Percentiles rank a stretch among this genome's conserved stretches.
phyloP scores from a whole-genome alignment of 139 green algal genomes.

The Chlamydomonas applanata region DNA sequence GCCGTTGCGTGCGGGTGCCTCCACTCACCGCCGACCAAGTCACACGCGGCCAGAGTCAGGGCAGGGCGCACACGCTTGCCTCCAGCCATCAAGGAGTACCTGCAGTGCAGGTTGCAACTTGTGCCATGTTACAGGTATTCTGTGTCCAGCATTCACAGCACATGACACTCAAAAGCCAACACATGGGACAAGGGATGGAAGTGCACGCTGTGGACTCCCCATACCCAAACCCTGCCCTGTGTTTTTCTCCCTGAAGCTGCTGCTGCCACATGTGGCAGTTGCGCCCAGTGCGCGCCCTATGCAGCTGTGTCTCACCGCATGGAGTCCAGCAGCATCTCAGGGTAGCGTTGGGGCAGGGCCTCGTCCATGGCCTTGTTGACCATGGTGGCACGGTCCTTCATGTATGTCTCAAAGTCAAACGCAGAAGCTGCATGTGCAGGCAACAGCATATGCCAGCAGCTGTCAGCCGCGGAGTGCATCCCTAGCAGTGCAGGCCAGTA shows the following conservation, averaged over 20 bases:
- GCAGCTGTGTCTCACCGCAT: slow-evolving; percentile 73
- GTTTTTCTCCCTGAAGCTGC: no score
- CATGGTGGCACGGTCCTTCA: slow-evolving; percentile 63
- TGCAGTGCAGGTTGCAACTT: slow-evolving; percentile 14
- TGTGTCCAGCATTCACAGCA: no score
- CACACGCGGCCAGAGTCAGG: slow-evolving; percentile 93
- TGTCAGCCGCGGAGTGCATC: no score
- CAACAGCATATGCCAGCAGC: no score
- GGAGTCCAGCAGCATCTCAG: slow-evolving; percentile 84
- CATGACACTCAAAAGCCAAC: no score
- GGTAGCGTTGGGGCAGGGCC: slow-evolving; percentile 82
- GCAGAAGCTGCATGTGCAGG: not conserved
- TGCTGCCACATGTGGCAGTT: no score
- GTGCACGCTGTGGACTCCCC: no score
- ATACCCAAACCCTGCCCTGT: no score
- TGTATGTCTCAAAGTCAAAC: slow-evolving; percentile 87
- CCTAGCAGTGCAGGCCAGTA: no score
- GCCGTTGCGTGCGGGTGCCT: not conserved
- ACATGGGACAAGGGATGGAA: no score
- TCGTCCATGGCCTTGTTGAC: slow-evolving; percentile 82
- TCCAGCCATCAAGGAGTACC: slow-evolving; percentile 90
- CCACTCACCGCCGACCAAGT: slow-evolving; percentile 86
- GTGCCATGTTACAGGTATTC: no score
- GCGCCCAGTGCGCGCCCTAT: no score
- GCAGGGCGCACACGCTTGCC: slow-evolving; percentile 95